These are phyloP conservation scores for Terana coerulea DNA, from an alignment of 768 basidiomycete genomes.

Conservation along the genomic window DNA sequence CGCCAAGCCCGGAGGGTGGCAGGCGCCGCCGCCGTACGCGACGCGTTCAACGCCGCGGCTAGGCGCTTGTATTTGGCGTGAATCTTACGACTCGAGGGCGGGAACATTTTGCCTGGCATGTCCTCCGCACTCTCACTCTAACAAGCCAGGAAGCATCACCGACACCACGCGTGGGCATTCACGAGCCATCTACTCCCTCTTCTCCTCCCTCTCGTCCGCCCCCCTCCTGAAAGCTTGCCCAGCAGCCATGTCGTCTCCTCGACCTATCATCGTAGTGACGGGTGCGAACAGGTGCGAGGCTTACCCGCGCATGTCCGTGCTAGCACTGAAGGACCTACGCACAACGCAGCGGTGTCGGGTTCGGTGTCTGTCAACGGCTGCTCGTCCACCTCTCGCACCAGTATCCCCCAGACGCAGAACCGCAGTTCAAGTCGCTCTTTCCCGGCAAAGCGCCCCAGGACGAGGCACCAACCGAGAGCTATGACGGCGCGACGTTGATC, in stretches of 20 bases:
- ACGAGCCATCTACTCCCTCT: no score
- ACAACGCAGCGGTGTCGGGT: slow-evolving; percentile 68
- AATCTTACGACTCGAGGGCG: no score
- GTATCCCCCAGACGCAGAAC: slow-evolving; percentile 47
- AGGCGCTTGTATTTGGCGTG: no score
- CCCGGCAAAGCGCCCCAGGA: slow-evolving; percentile 15
- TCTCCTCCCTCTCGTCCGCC: no score
- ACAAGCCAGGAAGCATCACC: no score
- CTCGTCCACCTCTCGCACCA: slow-evolving; percentile 59
- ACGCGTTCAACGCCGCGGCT: no score
- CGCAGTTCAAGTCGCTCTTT: slow-evolving; percentile 33
- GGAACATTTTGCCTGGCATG: no score
- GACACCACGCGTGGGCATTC: no score
- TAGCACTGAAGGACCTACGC: neutral
- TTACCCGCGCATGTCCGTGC: neutral
- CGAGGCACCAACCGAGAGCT: slow-evolving; percentile 18
- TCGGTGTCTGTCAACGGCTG: slow-evolving; percentile 78
- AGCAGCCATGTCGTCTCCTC: slow-evolving; percentile 10
- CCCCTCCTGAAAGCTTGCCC: no score
- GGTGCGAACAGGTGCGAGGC: slow-evolving; percentile 33
- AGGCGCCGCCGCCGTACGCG: no score
- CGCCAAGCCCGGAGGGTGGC: no score
- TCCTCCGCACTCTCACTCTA: no score
- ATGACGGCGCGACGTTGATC: slow-evolving; percentile 67
- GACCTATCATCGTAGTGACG: slow-evolving; percentile 31